Conservation (phyloP, 768 basidiomycete species). For the Lactifluus piperatus region DNA sequence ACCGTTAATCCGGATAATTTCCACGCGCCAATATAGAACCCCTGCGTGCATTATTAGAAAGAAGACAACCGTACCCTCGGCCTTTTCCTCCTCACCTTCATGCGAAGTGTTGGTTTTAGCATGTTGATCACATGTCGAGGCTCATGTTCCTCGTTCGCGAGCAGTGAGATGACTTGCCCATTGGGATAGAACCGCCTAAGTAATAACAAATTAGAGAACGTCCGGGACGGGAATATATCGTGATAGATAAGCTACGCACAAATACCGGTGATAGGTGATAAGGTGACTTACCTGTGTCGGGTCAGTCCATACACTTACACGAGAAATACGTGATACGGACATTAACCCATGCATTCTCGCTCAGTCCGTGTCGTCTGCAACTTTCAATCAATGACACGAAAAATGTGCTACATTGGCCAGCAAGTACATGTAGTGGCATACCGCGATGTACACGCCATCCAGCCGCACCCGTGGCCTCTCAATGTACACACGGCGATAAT, state of each 20-base stretch:
- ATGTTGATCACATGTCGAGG: slow-evolving; percentile 68
- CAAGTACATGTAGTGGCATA: slow-evolving; percentile 77
- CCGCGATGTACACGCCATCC: slow-evolving; percentile 88
- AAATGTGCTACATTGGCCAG: slow-evolving; percentile 23
- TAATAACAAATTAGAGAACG: background rate
- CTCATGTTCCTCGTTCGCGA: slow-evolving; percentile 67
- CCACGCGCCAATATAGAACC: slow-evolving; percentile 68
- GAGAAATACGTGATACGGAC: slow-evolving; percentile 36
- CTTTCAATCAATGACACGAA: slow-evolving; percentile 5
- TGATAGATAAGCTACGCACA: slow-evolving; percentile 39
- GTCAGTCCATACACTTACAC: slow-evolving; percentile 1
- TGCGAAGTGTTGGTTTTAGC: slow-evolving; percentile 66
- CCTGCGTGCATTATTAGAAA: slow-evolving; percentile 33
- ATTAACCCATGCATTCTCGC: slow-evolving; percentile 84
- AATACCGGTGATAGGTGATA: slow-evolving; percentile 87
- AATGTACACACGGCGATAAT: slow-evolving; percentile 71
- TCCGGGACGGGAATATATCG: background rate
- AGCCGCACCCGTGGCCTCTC: slow-evolving; percentile 78
- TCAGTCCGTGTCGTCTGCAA: slow-evolving; percentile 58
- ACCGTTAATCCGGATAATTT: slow-evolving; percentile 52
- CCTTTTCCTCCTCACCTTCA: slow-evolving; percentile 46
- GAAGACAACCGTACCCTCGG: background rate
- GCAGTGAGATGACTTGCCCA: slow-evolving; percentile 77
- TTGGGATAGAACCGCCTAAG: slow-evolving; percentile 78
- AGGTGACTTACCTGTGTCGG: slow-evolving; percentile 62